Percentiles rank a stretch among this genome's conserved stretches.
These are phyloP conservation scores for Phytophthora citrophthora DNA, from an alignment of 352 stramenopile species.

Conservation along the genomic window DNA sequence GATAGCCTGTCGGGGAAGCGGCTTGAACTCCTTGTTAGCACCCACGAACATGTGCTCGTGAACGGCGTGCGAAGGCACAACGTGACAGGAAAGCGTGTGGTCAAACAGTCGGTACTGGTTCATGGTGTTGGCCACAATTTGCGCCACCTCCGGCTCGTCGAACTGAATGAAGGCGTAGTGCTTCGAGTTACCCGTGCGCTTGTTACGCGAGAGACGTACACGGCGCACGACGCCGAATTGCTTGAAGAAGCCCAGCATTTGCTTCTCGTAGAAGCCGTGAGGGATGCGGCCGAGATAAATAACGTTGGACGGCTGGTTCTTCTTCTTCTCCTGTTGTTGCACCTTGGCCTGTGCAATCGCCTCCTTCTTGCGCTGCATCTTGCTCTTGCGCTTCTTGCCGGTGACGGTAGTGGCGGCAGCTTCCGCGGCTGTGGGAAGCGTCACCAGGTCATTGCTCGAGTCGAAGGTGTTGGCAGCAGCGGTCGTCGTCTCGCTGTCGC, in stretches of 20 bases:
- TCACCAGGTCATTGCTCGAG: slow-evolving; percentile 57
- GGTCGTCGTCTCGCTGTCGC: slow-evolving; percentile 56
- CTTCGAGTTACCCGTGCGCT: slow-evolving; percentile 94
- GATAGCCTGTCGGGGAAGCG: slow-evolving; percentile 68
- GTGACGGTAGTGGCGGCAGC: slow-evolving; percentile 1
- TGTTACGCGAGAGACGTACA: slow-evolving; percentile 94
- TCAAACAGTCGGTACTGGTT: slow-evolving; percentile 95
- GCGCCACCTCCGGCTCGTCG: slow-evolving; percentile 90
- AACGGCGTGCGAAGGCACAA: slow-evolving; percentile 88
- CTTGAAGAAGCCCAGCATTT: slow-evolving; percentile 95
- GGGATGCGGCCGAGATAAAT: slow-evolving; percentile 98
- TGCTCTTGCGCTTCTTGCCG: slow-evolving; percentile 52
- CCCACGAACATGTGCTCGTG: slow-evolving; percentile 90
- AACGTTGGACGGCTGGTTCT: slow-evolving; percentile 78
- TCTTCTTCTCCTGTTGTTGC: slow-evolving; percentile 34
- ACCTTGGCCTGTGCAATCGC: slow-evolving; percentile 24
- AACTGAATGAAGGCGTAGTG: slow-evolving; percentile 98
- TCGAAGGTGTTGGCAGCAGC: slow-evolving; percentile 46
- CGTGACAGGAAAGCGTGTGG: slow-evolving; percentile 93
- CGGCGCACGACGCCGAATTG: slow-evolving; percentile 95
- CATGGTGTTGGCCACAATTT: slow-evolving; percentile 95
- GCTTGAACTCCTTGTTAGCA: slow-evolving; percentile 86
- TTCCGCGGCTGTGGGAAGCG: slow-evolving; percentile 39
- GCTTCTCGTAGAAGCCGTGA: slow-evolving; percentile 96
- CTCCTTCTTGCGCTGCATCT: slow-evolving; percentile 50